phyloP scores from a whole-genome alignment of 495 filamentous ascomycete genomes.

The Apodospora peruviana region DNA sequence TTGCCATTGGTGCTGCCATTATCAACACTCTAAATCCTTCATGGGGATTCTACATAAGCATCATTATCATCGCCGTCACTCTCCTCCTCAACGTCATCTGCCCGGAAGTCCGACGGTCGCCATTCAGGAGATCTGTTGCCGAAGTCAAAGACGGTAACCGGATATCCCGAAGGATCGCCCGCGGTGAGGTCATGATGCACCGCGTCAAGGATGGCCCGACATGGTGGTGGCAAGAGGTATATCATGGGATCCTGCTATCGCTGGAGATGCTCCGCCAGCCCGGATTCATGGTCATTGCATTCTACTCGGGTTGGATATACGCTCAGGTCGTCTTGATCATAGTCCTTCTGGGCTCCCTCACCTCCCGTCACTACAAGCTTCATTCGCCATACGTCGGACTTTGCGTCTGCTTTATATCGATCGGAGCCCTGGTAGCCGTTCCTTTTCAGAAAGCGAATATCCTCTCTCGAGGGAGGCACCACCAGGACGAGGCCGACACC shows the following conservation, averaged over 20 bases:
- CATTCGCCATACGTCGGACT: conserved; percentile 57
- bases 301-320: conserved; percentile 74
- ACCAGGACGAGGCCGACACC: conserved; percentile 52
- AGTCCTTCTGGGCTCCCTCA: conserved; percentile 61
- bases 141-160: conserved; percentile 52
- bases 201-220: conserved; percentile 58
- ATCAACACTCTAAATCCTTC: conserved; percentile 54
- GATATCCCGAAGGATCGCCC: conserved; percentile 53
- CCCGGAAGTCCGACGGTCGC: conserved; percentile 59
- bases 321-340: conserved; percentile 66
- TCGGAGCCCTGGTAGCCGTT: conserved; percentile 61
- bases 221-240: conserved; percentile 71
- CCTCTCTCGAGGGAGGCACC: conserved; percentile 55
- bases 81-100: conserved; percentile 60
- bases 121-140: conserved; percentile 58
- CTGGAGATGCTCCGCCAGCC: conserved; percentile 63
- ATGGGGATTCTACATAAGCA: conserved; percentile 70
- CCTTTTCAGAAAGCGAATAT: conserved; percentile 67
- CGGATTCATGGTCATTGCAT: conserved; percentile 63
- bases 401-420: conserved; percentile 54
- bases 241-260: conserved; percentile 61
- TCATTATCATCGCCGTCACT: conserved; percentile 54
- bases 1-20: conserved; percentile 60
- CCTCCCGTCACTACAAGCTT: conserved; percentile 58
- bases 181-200: conserved; percentile 73